A percentile compares a stretch with the other conserved stretches of the same genome.
These are phyloP conservation scores for Tricholoma sp. DNA, from an alignment of 768 basidiomycete genomes.

Conservation along the genomic window DNA sequence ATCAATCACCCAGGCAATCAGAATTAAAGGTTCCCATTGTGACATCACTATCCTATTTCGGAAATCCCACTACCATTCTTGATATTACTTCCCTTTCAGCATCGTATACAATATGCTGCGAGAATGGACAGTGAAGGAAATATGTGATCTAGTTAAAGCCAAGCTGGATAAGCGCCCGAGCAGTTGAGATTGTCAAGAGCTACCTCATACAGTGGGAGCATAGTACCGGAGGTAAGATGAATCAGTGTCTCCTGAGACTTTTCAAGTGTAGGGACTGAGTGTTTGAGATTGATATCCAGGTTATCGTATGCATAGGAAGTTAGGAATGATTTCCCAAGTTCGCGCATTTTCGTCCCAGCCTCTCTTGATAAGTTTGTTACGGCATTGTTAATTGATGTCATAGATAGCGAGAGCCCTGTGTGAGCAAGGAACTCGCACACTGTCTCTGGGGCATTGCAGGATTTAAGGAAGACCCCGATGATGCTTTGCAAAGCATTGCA, in stretches of 20 bases:
- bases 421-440: slow-evolving; percentile 25
- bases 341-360: no score
- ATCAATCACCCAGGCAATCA: no score
- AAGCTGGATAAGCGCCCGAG: no score
- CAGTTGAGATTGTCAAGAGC: slow-evolving; percentile 21
- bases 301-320: slow-evolving; percentile 36
- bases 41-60: no score
- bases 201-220: no score
- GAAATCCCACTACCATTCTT: no score
- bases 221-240: slow-evolving; percentile 29
- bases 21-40: no score
- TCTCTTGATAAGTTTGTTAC: slow-evolving; percentile 20
- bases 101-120: no score
- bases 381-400: slow-evolving; percentile 16
- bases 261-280: slow-evolving; percentile 25
- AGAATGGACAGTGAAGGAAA: no score
- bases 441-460: slow-evolving; percentile 20
- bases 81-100: no score
- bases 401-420: slow-evolving; percentile 23
- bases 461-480: slow-evolving; percentile 25
- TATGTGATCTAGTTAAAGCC: no score
- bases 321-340: slow-evolving; percentile 19
- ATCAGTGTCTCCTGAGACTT: slow-evolving; percentile 16
- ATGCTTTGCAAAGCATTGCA: slow-evolving; percentile 20
- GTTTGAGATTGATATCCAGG: slow-evolving; percentile 33